Percentiles rank a stretch among this genome's conserved stretches.
Evolutionary conservation across 192 early-diverging fungal species (phyloP).

Genomic region (Backusella psychrophila): DNA sequence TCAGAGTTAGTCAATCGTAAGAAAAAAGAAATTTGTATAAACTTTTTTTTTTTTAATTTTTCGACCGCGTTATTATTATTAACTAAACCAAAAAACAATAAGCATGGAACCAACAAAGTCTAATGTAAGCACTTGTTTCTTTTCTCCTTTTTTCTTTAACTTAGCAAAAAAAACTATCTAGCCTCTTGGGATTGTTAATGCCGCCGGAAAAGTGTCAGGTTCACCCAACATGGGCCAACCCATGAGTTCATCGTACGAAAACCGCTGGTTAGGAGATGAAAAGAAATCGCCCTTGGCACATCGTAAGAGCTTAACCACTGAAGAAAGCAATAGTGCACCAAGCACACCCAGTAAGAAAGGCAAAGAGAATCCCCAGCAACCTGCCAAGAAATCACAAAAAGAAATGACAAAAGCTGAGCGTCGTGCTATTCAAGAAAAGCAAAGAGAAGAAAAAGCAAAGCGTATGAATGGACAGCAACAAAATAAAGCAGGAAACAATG

Average conservation of each 20-base stretch:
- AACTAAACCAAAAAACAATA: neutral
- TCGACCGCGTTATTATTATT: neutral
- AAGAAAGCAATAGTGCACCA: neutral
- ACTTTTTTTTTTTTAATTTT: neutral
- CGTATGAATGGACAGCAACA: conserved; percentile 36
- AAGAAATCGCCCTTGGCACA: neutral
- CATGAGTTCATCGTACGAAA: conserved; percentile 50
- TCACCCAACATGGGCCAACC: conserved; percentile 45
- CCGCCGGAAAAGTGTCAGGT: conserved; percentile 17
- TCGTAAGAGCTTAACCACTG: conserved; percentile 5
- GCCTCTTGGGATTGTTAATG: conserved; percentile 6
- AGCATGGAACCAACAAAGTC: conserved; percentile 1
- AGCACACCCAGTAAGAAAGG: neutral
- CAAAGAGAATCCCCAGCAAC: neutral
- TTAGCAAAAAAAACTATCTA: neutral
- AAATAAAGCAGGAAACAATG: conserved; percentile 39
- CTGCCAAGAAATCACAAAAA: conserved; percentile 44
- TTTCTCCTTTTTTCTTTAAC: neutral
- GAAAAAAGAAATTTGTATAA: neutral
- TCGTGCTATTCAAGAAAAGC: conserved; percentile 79
- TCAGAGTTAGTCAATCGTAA: neutral
- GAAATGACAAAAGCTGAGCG: conserved; percentile 91
- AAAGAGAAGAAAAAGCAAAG: conserved; percentile 76
- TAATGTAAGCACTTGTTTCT: neutral
- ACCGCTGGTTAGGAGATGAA: conserved; percentile 39